phyloP scores from a whole-genome alignment of 345 rosid genomes.

The Firmiana major region DNA sequence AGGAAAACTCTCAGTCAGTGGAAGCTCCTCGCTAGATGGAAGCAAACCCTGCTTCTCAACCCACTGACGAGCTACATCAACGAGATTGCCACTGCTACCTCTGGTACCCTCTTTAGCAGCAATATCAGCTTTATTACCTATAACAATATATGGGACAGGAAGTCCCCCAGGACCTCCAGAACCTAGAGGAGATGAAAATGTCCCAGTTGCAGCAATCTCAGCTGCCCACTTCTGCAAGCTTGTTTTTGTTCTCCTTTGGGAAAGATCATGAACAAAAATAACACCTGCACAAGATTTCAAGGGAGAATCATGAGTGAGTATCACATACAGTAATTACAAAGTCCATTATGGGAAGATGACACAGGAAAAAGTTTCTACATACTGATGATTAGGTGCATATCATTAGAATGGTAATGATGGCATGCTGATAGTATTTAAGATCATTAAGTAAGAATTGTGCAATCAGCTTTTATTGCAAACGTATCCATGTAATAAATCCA shows the following conservation, averaged over 20 bases:
- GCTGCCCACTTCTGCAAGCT: conserved; percentile 96
- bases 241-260: conserved; percentile 94
- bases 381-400: not conserved
- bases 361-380: not conserved
- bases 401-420: not conserved
- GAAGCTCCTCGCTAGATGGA: conserved; percentile 89
- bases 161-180: conserved; percentile 97
- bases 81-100: conserved; percentile 98
- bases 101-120: conserved; percentile 86
- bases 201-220: conserved; percentile 80
- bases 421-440: not conserved
- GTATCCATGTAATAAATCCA: not conserved
- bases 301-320: not conserved
- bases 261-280: conserved; percentile 93
- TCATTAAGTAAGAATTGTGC: not conserved
- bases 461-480: not conserved
- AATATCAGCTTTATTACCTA: conserved; percentile 92
- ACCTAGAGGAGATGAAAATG: conserved; percentile 89
- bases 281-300: conserved; percentile 56
- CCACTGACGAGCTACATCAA: conserved; percentile 99
- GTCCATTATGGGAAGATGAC: not conserved
- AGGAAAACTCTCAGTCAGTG: conserved; percentile 91
- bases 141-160: conserved; percentile 89
- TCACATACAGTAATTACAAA: not conserved
- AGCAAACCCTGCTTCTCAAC: conserved; percentile 99